Base-by-base conservation (phyloP, 2,329 filamentous ascomycete genomes). In the Colletotrichum truncatum region DNA sequence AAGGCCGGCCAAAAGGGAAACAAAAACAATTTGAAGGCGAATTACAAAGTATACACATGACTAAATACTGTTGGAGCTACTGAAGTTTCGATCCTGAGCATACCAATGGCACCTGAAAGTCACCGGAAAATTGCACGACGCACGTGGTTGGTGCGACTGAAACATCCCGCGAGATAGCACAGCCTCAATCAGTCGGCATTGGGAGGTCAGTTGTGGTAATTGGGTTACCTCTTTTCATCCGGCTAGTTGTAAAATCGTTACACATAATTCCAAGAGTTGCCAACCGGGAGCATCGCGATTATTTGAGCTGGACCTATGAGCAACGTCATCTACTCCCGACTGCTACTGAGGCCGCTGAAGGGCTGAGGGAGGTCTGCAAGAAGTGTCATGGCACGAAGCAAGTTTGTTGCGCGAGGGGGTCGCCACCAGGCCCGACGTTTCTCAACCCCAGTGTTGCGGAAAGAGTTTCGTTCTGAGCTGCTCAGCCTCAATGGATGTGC, bases 401-500 rank as follows among this genome's bases (percentile, higher is more conserved):
- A 18, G 7, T 41, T 14, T 9, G 30, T 43, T 34, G 10, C 9
- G 59, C n/a, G 34, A 63, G 34, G 53, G 26, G 49, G 49, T 66
- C 23, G 63, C 63, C 58, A 66, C 58, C 18, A 39, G 30, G 36
- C 34, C 41, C 57, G 34, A 51, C 43, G 57, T 62, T 45, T 51
- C 56, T 32, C 41, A 21, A 38, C 45, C 41, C 23, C 28, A 12
- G 21, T 26, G 43, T 51, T 38, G 57, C 63, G 51, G 25, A 65
- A 36, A 66, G 51, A 63, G 63, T 66, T 66, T 63, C 38, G 58
- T 23, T 41, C 30, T 21, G 30, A 51, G 58, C 36, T 66, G 49
- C 63, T 66, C 63, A 66, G 63, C 63, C 63, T 56, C 63, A 45
- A 25, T 63, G 21, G 34, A 45, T 43, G 34, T 36, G 30, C 43